These are phyloP conservation scores for Colletotrichum liaoningense DNA, from an alignment of 2,329 filamentous ascomycete species.

Conservation along the genomic window DNA sequence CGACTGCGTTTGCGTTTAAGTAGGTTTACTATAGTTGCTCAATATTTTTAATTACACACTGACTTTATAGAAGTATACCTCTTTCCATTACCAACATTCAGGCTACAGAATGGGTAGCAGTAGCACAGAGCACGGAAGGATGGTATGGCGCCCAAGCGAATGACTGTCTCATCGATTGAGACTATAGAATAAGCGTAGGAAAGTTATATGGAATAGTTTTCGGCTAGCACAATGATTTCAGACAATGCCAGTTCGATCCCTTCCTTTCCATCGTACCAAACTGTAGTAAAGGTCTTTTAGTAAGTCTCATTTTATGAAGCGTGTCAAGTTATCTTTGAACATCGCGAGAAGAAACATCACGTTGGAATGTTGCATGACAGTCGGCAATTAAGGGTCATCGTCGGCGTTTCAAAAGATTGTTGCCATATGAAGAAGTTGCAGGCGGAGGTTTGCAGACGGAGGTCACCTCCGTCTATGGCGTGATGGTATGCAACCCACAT, in stretches of 20 bases:
- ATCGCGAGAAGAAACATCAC: too few relatives aligned
- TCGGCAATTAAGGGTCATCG: neutral
- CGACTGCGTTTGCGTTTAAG: neutral
- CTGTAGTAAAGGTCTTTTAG: too few relatives aligned
- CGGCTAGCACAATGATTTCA: too few relatives aligned
- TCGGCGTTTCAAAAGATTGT: neutral
- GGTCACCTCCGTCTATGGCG: neutral
- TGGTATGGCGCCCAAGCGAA: neutral
- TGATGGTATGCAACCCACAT: neutral
- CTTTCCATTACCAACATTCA: neutral
- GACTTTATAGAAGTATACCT: neutral
- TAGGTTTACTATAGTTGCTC: neutral
- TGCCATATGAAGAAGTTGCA: too few relatives aligned
- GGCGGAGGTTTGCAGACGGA: neutral
- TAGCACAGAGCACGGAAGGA: neutral
- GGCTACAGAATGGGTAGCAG: neutral
- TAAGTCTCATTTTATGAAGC: rapidly evolving
- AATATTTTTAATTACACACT: neutral
- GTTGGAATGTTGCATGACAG: neutral
- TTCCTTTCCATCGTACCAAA: too few relatives aligned
- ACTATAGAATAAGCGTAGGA: too few relatives aligned
- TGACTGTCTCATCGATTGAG: neutral
- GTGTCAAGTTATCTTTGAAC: too few relatives aligned
- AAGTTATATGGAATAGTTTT: too few relatives aligned
- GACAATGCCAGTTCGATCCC: too few relatives aligned